Conservation (phyloP, 2,329 filamentous ascomycete genomes). For the Ceratocystiopsis sp. region DNA sequence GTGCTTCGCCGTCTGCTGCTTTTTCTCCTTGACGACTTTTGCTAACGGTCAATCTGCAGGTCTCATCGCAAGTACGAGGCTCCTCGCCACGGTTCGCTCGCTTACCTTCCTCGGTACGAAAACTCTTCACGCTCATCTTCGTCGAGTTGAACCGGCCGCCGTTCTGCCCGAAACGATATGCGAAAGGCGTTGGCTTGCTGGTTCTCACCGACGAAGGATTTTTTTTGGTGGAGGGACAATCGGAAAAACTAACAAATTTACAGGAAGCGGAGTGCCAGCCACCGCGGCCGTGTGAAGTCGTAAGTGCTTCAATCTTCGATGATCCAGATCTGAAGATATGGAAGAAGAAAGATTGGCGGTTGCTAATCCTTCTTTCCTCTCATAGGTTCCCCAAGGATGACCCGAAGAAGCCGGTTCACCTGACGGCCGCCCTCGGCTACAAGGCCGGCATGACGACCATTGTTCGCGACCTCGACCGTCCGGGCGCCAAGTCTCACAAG, state of each 20-base stretch:
- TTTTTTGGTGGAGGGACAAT: background rate
- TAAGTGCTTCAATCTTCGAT: slow-evolving; percentile 35
- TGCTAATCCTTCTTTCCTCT: slow-evolving; percentile 7
- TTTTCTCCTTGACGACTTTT: no score
- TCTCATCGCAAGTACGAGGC: slow-evolving; percentile 53
- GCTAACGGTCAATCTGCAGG: slow-evolving; percentile 15
- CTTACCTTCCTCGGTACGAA: slow-evolving; percentile 46
- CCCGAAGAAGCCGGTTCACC: slow-evolving; percentile 97
- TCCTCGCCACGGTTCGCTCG: slow-evolving; percentile 86
- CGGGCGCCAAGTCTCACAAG: slow-evolving; percentile 99
- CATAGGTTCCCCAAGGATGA: slow-evolving; percentile 98
- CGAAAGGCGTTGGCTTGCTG: no score
- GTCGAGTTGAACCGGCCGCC: background rate
- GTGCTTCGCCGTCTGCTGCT: no score
- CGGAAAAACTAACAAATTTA: no score
- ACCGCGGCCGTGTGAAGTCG: slow-evolving; percentile 65
- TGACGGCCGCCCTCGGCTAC: slow-evolving; percentile 97
- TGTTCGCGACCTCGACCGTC: slow-evolving; percentile 97
- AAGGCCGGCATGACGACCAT: slow-evolving; percentile 99
- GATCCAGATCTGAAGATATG: background rate
- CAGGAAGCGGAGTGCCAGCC: slow-evolving; percentile 12
- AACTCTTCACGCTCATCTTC: background rate
- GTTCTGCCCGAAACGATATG: background rate
- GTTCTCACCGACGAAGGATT: background rate
- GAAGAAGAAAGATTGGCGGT: background rate